Base-by-base conservation (phyloP, 1,139 yeast species). In the Yamadazyma diospyri region DNA sequence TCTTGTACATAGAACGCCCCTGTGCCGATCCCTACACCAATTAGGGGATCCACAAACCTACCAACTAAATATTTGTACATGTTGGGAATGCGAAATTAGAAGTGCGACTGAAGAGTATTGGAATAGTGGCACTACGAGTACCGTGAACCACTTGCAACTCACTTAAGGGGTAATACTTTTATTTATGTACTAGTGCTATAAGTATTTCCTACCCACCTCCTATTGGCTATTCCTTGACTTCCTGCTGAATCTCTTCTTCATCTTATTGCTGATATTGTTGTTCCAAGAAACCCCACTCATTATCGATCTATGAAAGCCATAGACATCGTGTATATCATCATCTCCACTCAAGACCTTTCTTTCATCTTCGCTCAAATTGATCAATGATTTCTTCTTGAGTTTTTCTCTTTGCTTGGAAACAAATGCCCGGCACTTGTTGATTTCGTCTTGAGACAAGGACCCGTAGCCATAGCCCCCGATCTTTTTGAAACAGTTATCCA, bases 371-470 rank as follows among this genome's bases (percentile, higher is more conserved):
- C 69, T 67, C 56, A 67, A 52, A 27, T 60, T 63, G 12, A 60
- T 41, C 4, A 50, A 45, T 2, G 55, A 47, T 12, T 47, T 55
- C 40, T 64, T 62, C 38, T 72, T 69, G 21, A 67, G 46, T 40
- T 59, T 65, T 14, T 56, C 54, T 27, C 88, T 58, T 48, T 76
- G 82, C 28, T 78, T 76, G 10, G 77, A 64, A 6, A 88, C 97
- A 59, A 83, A 87, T 45, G 73, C 75, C 35, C 94, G 70, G 50
- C 95, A 83, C 45, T 79, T 74, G 38, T 74, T 72, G 34, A 92
- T 78, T 53, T 89, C 96, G 28, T 78, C 87, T 49, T 88, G 95
- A 3, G 88, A 78, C 18, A 87, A 60, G 35, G 80, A 79, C 10
- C 86, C 88, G 51, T 78, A 78, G 4, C 75, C 74, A 40, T 66